Conservation (phyloP, 2,329 filamentous ascomycete species). For the Colletotrichum melonis region DNA sequence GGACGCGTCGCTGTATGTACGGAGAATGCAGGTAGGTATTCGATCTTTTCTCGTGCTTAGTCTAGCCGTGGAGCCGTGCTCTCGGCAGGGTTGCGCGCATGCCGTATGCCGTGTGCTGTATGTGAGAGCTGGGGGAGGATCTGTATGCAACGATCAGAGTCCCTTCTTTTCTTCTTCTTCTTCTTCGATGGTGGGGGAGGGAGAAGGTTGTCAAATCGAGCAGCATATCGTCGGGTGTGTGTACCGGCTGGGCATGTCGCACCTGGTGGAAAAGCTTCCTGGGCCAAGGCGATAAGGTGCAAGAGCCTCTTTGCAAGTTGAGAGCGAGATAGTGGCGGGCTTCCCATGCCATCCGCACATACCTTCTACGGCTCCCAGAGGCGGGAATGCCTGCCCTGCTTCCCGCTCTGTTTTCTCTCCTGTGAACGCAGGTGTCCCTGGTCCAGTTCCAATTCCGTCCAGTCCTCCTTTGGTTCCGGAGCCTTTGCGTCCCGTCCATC, state of each 20-base stretch:
- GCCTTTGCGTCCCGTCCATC: neutral
- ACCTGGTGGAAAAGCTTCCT: neutral
- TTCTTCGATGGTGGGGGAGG: slow-evolving; percentile 3
- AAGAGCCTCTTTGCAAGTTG: neutral
- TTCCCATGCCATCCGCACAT: slow-evolving; percentile 4
- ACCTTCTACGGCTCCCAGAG: neutral
- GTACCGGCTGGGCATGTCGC: slow-evolving; percentile 10
- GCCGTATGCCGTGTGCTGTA: neutral
- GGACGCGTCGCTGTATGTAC: neutral
- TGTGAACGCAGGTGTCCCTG: neutral
- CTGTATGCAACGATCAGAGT: slow-evolving; percentile 16
- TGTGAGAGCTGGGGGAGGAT: neutral
- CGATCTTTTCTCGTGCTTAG: slow-evolving; percentile 18
- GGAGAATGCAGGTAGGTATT: neutral
- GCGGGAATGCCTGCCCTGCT: slow-evolving; percentile 2
- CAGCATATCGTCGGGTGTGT: slow-evolving; percentile 1
- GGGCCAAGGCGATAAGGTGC: slow-evolving; percentile 4
- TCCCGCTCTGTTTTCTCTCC: neutral
- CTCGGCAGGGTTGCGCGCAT: neutral
- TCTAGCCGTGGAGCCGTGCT: neutral
- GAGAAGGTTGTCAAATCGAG: slow-evolving; percentile 3
- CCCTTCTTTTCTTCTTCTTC: slow-evolving; percentile 20
- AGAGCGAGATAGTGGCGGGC: neutral
- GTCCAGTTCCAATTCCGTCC: neutral
- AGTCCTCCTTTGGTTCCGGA: no score